Conservation (phyloP, 345 rosid species). For the Aquilaria sinensis region DNA sequence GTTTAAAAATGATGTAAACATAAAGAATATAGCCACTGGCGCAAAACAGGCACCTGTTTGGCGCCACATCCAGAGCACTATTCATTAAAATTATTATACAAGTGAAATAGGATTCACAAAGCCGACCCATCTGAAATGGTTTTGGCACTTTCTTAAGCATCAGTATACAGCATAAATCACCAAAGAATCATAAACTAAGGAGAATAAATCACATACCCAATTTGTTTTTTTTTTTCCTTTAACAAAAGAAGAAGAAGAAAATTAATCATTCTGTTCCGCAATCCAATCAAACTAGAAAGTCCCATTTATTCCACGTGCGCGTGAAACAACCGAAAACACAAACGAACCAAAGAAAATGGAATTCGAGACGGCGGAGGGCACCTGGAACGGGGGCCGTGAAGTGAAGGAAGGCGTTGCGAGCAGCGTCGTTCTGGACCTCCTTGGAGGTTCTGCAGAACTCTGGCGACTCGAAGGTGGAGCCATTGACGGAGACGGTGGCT, state of each 20-base stretch:
- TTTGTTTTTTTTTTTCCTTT: neutral
- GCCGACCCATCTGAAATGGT: too few relatives aligned
- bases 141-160: too few relatives aligned
- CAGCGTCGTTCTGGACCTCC: constrained; percentile 42
- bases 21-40: neutral
- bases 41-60: neutral
- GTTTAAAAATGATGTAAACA: neutral
- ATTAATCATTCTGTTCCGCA: neutral
- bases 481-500: constrained; percentile 32
- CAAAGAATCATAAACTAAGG: too few relatives aligned
- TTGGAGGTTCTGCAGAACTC: constrained; percentile 21
- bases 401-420: constrained; percentile 26
- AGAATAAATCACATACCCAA: neutral
- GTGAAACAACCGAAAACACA: neutral
- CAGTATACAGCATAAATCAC: too few relatives aligned
- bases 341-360: neutral
- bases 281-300: neutral
- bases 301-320: too few relatives aligned
- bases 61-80: neutral
- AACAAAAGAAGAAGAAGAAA: neutral
- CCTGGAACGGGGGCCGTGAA: constrained; percentile 12
- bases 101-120: neutral
- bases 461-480: constrained; percentile 14
- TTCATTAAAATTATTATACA: neutral
- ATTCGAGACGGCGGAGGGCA: neutral